Evolutionary conservation across 257 asterid species (phyloP).

Genomic region (Galeopsis tetrahit): DNA sequence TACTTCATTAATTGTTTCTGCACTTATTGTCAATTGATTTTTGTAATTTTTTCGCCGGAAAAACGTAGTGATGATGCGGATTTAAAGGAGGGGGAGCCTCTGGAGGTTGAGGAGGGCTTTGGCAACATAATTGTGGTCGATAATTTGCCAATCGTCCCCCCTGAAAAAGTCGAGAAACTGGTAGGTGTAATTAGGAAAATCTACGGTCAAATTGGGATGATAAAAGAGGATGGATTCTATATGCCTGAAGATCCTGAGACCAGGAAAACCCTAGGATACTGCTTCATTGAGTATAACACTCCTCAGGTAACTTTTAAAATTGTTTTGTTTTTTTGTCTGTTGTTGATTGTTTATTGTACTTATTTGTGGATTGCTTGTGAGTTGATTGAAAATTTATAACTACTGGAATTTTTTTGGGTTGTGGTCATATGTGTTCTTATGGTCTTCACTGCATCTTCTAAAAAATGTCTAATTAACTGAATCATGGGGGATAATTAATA

Average conservation of each 20-base stretch:
- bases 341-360: neutral
- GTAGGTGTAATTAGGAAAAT: conserved; percentile 82
- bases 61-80: conserved; percentile 77
- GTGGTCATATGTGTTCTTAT: too few relatives aligned
- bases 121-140: conserved; percentile 84
- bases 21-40: neutral
- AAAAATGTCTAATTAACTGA: neutral
- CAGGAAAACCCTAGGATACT: conserved; percentile 76
- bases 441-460: too few relatives aligned
- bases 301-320: conserved; percentile 57
- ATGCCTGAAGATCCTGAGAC: conserved; percentile 82
- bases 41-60: neutral
- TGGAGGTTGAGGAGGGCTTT: conserved; percentile 56
- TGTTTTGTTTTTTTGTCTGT: neutral
- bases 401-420: neutral
- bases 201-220: conserved; percentile 74
- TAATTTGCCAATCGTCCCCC: conserved; percentile 76
- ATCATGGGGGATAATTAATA: neutral
- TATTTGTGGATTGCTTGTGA: too few relatives aligned
- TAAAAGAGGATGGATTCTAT: conserved; percentile 62
- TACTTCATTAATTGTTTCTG: neutral
- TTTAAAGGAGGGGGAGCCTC: conserved; percentile 37
- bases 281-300: conserved; percentile 78
- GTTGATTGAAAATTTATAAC: neutral
- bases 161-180: conserved; percentile 76